These are phyloP conservation scores for Lipomyces sp. DNA, from an alignment of 805 yeast species.

Conservation along the genomic window DNA sequence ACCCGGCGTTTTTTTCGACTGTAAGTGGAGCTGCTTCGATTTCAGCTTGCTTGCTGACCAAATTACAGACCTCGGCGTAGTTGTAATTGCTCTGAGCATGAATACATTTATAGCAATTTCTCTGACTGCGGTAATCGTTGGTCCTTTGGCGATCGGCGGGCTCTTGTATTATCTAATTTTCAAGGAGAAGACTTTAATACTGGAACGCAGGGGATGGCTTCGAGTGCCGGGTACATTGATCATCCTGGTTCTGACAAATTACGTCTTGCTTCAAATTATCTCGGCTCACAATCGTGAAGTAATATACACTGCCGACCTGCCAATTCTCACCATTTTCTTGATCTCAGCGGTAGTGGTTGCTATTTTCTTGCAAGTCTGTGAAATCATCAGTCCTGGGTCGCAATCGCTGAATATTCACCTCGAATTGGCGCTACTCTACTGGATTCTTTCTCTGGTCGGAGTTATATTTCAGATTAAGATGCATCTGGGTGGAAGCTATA, in stretches of 20 bases:
- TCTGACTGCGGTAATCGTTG: constrained; percentile 7
- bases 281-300: constrained; percentile 14
- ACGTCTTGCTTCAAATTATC: constrained; percentile 7
- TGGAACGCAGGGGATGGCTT: constrained; percentile 22
- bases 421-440: constrained; percentile 20
- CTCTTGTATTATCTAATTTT: constrained; percentile 12
- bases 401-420: constrained; percentile 13
- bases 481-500: constrained; percentile 20
- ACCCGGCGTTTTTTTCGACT: constrained; percentile 28
- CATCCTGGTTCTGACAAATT: constrained; percentile 12
- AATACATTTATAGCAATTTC: constrained; percentile 13
- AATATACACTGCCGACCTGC: constrained; percentile 30
- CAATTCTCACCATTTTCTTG: constrained; percentile 19
- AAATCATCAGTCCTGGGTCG: constrained; percentile 11
- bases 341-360: constrained; percentile 9
- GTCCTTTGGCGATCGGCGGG: constrained; percentile 19
- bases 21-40: neutral
- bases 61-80: constrained; percentile 10
- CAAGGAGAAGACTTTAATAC: constrained; percentile 1
- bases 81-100: constrained; percentile 16
- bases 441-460: constrained; percentile 20
- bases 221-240: constrained; percentile 20
- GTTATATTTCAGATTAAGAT: constrained; percentile 5
- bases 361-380: constrained; percentile 7
- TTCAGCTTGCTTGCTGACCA: neutral